Evolutionary conservation across 2,329 filamentous ascomycete genomes (phyloP).

Genomic region (Akanthomyces lecanii): DNA sequence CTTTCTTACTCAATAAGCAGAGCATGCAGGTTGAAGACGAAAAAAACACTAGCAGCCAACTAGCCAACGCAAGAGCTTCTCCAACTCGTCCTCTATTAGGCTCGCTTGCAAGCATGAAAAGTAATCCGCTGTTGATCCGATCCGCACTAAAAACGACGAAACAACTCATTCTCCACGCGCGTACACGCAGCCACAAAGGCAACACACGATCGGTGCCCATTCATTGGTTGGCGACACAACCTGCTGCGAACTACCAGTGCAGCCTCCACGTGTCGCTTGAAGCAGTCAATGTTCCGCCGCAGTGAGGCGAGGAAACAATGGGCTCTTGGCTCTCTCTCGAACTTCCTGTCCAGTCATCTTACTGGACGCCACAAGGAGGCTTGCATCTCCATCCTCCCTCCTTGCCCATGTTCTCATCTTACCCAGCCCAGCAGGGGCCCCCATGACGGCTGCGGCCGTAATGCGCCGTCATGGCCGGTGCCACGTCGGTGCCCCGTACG

Average conservation of each 20-base stretch:
- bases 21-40: not conserved
- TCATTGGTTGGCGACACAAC: not conserved
- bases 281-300: not conserved
- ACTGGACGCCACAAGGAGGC: not conserved
- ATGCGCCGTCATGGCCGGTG: not conserved
- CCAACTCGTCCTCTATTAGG: not conserved
- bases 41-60: not conserved
- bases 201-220: not conserved
- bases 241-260: not conserved
- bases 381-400: not conserved
- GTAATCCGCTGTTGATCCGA: slow-evolving; percentile 11
- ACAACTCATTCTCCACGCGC: not conserved
- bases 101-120: not conserved
- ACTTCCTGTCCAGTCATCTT: not conserved
- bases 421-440: not conserved
- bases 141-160: slow-evolving; percentile 2
- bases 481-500: not conserved
- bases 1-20: not conserved
- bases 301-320: not conserved
- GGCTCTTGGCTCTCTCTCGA: not conserved
- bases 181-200: not conserved
- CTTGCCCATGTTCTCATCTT: not conserved
- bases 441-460: slow-evolving; percentile 1
- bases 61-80: not conserved
- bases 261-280: slow-evolving; percentile 1